phyloP scores from a whole-genome alignment of 495 filamentous ascomycete genomes.

The Pseudomonodictys pantanalensis region DNA sequence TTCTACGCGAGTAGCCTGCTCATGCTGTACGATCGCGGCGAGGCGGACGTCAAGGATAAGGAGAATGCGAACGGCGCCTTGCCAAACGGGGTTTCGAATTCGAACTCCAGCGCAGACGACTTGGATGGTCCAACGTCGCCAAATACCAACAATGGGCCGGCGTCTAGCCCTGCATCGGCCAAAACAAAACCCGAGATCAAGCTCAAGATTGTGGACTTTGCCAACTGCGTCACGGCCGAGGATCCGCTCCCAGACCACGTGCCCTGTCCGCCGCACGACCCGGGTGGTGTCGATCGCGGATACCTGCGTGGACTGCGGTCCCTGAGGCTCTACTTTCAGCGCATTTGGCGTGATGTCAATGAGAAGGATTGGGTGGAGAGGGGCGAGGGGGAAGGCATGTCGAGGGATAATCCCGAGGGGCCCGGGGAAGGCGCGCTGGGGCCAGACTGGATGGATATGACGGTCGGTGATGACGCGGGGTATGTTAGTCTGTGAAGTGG shows the following conservation, averaged over 20 bases:
- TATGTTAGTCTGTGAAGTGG: constrained; percentile 26
- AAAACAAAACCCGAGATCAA: constrained; percentile 61
- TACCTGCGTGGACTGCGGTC: constrained; percentile 83
- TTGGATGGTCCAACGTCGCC: background rate
- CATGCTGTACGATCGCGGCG: constrained; percentile 87
- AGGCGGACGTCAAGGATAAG: constrained; percentile 38
- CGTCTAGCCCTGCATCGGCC: background rate
- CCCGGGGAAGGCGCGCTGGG: constrained; percentile 25
- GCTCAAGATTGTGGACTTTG: constrained; percentile 97
- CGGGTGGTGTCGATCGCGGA: constrained; percentile 76
- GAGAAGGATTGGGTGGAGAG: constrained; percentile 33
- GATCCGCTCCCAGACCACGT: constrained; percentile 61
- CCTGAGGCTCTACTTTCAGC: constrained; percentile 79
- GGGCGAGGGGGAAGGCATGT: constrained; percentile 35
- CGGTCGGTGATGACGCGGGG: constrained; percentile 11
- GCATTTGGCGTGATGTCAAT: constrained; percentile 77
- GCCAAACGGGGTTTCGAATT: background rate
- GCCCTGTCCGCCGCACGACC: constrained; percentile 78
- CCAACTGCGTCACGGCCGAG: constrained; percentile 90
- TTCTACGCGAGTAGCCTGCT: constrained; percentile 94
- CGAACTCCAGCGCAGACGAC: constrained; percentile 5
- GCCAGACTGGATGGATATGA: constrained; percentile 18
- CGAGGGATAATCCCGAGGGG: constrained; percentile 5
- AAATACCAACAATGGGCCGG: background rate
- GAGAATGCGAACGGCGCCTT: constrained; percentile 4